These are phyloP conservation scores for Chrysochromulina tobinii DNA, from an alignment of 78 protist species.

Conservation along the genomic window DNA sequence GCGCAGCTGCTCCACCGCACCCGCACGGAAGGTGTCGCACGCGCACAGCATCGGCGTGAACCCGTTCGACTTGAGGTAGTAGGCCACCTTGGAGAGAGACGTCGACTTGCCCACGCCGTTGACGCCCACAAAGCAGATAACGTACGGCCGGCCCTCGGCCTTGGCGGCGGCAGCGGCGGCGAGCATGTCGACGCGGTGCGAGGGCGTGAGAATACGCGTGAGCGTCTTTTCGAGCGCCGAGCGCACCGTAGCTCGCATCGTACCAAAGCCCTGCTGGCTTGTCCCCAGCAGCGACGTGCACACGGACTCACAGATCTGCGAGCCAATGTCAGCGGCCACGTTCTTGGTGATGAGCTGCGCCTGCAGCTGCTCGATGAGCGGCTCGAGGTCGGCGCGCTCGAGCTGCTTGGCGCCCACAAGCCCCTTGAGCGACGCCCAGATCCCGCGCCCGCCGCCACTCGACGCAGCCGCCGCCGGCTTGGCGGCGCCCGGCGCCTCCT, in stretches of 20 bases:
- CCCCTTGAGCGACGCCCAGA: not conserved
- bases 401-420: not conserved
- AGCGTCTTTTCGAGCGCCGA: conserved; percentile 69
- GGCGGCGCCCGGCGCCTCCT: not conserved
- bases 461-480: not conserved
- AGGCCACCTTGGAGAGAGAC: conserved; percentile 84
- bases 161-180: not conserved
- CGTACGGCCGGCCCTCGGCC: conserved; percentile 41
- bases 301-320: conserved; percentile 76
- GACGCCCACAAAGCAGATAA: conserved; percentile 67
- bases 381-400: conserved; percentile 58
- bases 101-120: conserved; percentile 93
- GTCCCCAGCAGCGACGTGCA: conserved; percentile 75
- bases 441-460: not conserved
- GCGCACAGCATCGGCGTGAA: conserved; percentile 93
- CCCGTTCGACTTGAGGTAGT: conserved; percentile 17
- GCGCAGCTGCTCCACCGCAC: conserved; percentile 97
- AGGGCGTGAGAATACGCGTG: conserved; percentile 93
- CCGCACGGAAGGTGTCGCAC: conserved; percentile 99
- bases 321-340: conserved; percentile 93
- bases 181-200: conserved; percentile 53
- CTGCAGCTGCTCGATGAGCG: conserved; percentile 60
- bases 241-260: too few species aligned
- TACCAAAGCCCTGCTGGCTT: not conserved
- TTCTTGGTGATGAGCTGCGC: conserved; percentile 85